A percentile compares a stretch with the other conserved stretches of the same genome.
These are phyloP conservation scores for Aspergillus phoenicis DNA, from an alignment of 2,329 filamentous ascomycete genomes.

Conservation along the genomic window DNA sequence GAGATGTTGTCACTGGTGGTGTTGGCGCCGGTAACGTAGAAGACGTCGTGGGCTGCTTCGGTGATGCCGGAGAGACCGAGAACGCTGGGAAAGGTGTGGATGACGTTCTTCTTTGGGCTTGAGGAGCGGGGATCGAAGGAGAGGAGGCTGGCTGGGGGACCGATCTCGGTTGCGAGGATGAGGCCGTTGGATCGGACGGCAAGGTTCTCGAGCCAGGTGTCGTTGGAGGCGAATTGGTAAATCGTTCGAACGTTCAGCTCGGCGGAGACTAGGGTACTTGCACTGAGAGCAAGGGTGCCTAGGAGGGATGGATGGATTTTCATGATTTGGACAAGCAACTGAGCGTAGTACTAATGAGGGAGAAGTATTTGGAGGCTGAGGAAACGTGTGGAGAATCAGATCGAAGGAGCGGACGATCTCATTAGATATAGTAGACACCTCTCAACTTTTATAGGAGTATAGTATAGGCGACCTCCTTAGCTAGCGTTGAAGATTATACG, in stretches of 20 bases:
- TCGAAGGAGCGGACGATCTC: too few relatives aligned
- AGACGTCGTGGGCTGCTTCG: slow-evolving; percentile 4
- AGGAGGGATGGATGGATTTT: neutral
- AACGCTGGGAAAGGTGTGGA: neutral
- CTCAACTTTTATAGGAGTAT: too few relatives aligned
- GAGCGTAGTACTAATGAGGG: neutral
- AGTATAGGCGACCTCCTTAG: too few relatives aligned
- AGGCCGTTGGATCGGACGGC: neutral
- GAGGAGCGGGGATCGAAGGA: neutral
- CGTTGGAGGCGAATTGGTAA: slow-evolving; percentile 4
- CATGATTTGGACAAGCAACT: neutral
- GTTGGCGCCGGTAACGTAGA: slow-evolving; percentile 3
- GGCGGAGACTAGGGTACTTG: neutral
- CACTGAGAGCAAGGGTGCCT: neutral
- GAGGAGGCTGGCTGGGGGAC: neutral
- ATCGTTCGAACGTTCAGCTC: neutral
- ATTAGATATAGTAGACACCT: too few relatives aligned
- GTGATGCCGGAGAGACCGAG: slow-evolving; percentile 2
- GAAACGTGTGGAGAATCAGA: too few relatives aligned
- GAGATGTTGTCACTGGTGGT: neutral
- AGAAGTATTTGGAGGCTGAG: too few relatives aligned
- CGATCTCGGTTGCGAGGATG: slow-evolving; percentile 1
- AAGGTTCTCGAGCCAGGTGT: slow-evolving; percentile 5
- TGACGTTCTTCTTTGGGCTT: neutral
- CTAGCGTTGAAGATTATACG: too few relatives aligned